Base-by-base conservation (phyloP, 768 basidiomycete genomes). In the Pulveroboletus ravenelii region DNA sequence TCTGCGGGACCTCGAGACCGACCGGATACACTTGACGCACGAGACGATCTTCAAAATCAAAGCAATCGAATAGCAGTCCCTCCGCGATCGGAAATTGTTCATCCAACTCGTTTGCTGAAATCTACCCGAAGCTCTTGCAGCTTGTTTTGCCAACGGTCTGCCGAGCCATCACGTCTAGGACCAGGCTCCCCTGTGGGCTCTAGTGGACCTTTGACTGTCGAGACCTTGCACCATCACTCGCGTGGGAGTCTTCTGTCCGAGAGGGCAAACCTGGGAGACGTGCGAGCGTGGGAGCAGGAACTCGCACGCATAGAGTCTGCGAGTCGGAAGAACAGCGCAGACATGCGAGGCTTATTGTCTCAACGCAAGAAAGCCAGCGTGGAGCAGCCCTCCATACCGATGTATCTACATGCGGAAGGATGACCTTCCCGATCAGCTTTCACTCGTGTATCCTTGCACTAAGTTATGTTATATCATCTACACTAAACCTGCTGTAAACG, bases 241-340 rank as follows among this genome's bases (percentile, higher is more conserved):
- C 50, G 30, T 12, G 62, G 41, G 6, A 57, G 56, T 45, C 56
- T 63, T 37, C 47, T 62, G 31, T 54, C 58, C 15, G 62, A 63
- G 59, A 66, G 40, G 59, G 68, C 50, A 59, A 70, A 51, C 48
- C 58, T 58, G 20, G 58, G 69, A 32, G 73, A 75, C 38, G 71
- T 81, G 62, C 71, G 74, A 48, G 88, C 83, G 56, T 91, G 89
- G 88, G 89, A 90, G 66, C 81, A 80, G 63, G 87, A 89, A 72
- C 74, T 89, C 40, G 80, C 75, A 52, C 75, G 79, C 53, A 87
- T 89, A 56, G 87, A 89, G 68, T 69, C 73, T 57, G 71, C 71
- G 66, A 85, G 80, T 67, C 78, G 77, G 47, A 64, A 70, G 50
- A 71, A 64, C 47, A 77, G 69, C 41, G 65, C 59, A 17, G 63